These are phyloP conservation scores for Recurvomyces mirabilis DNA, from an alignment of 495 filamentous ascomycete genomes.

Conservation along the genomic window DNA sequence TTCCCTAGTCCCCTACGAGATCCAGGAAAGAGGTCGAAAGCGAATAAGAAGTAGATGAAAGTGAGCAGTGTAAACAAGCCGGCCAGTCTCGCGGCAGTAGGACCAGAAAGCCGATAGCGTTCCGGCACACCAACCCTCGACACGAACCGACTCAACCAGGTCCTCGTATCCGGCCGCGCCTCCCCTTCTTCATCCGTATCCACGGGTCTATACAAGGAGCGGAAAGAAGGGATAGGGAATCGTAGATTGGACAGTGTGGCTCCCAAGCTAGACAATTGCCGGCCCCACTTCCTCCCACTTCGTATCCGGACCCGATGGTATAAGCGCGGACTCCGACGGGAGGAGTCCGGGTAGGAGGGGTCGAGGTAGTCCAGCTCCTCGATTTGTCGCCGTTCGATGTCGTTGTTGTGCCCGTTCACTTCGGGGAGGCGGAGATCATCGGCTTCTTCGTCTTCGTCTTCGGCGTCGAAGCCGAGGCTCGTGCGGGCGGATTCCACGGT, in stretches of 20 bases:
- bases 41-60: conserved; percentile 71
- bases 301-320: conserved; percentile 21
- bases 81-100: conserved; percentile 48
- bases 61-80: conserved; percentile 62
- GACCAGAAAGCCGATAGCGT: conserved; percentile 26
- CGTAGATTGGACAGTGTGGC: conserved; percentile 42
- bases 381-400: conserved; percentile 61
- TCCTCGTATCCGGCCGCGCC: conserved; percentile 1
- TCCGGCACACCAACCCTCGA: conserved; percentile 21
- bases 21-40: conserved; percentile 63
- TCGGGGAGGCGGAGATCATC: conserved; percentile 19
- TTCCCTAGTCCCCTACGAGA: conserved; percentile 15
- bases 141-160: conserved; percentile 5
- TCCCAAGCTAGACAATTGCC: conserved; percentile 12
- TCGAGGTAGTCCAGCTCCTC: conserved; percentile 86
- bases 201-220: conserved; percentile 33
- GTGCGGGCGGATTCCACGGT: conserved; percentile 61
- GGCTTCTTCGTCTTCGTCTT: conserved; percentile 15
- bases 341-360: conserved; percentile 32
- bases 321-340: conserved; percentile 6
- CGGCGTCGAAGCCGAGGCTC: conserved; percentile 41
- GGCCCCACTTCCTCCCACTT: conserved; percentile 8
- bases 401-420: conserved; percentile 23
- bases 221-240: conserved; percentile 42
- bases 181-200: conserved; percentile 15